Evolutionary conservation across 331 rosid genomes (phyloP).

Genomic region (Stylosanthes scabra): DNA sequence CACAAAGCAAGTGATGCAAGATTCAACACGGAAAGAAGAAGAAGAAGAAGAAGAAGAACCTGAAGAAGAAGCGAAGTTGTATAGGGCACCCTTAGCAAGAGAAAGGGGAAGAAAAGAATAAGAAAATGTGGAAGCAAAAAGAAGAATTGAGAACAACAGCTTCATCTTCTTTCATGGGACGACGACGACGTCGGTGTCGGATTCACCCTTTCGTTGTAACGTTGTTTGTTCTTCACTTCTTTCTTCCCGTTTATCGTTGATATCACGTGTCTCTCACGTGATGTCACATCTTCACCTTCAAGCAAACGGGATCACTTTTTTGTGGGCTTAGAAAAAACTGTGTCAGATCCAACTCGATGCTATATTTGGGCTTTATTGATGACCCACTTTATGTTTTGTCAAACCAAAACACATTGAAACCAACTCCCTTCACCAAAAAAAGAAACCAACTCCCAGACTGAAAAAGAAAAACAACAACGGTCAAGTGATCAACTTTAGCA

Average conservation of each 20-base stretch:
- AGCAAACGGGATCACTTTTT: slow-evolving; percentile 9
- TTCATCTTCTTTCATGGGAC: slow-evolving; percentile 37
- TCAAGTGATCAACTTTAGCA: no score
- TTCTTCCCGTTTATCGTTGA: slow-evolving; percentile 20
- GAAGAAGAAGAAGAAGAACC: slow-evolving; percentile 47
- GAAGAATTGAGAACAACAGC: slow-evolving; percentile 42
- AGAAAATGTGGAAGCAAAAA: slow-evolving; percentile 46
- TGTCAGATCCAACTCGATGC: background rate
- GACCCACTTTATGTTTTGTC: no score
- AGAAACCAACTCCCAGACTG: no score
- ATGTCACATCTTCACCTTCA: slow-evolving; percentile 21
- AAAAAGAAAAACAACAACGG: no score
- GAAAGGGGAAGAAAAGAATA: slow-evolving; percentile 41
- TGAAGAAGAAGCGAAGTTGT: slow-evolving; percentile 38
- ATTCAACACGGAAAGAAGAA: background rate
- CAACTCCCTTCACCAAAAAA: no score
- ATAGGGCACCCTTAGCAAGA: slow-evolving; percentile 59
- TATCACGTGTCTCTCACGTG: slow-evolving; percentile 14
- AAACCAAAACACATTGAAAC: no score
- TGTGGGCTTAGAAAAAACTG: background rate
- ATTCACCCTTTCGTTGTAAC: slow-evolving; percentile 8
- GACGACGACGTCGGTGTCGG: slow-evolving; percentile 9
- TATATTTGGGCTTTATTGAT: slow-evolving; percentile 7
- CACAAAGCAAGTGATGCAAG: background rate
- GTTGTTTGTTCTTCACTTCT: slow-evolving; percentile 20